Evolutionary conservation across 2,329 filamentous ascomycete species (phyloP).

Genomic region (Aspergillus ochraceoroseus): DNA sequence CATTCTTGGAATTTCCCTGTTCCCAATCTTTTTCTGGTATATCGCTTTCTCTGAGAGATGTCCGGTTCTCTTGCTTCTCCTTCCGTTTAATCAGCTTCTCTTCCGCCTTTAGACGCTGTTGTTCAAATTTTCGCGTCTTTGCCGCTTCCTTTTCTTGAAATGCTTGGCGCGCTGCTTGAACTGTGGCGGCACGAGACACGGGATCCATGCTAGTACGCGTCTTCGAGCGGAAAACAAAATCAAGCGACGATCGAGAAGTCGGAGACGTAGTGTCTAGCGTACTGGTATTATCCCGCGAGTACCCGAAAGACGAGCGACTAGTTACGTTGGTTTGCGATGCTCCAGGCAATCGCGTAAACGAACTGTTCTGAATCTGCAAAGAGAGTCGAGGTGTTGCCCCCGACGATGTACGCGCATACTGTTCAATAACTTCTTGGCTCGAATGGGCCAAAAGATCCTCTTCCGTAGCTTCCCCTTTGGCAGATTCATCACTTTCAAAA

Average conservation of each 20-base stretch:
- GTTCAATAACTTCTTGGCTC: conserved; percentile 25
- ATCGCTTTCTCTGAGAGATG: conserved; percentile 22
- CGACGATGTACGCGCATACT: conserved; percentile 33
- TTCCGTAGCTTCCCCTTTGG: conserved; percentile 45
- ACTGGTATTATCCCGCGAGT: conserved; percentile 49
- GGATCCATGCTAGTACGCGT: conserved; percentile 50
- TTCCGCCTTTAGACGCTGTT: conserved; percentile 49
- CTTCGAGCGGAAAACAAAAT: conserved; percentile 51
- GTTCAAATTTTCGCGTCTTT: conserved; percentile 52
- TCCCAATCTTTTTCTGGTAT: conserved; percentile 10
- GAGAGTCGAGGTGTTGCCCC: conserved; percentile 30
- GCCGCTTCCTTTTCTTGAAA: conserved; percentile 57
- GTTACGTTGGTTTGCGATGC: conserved; percentile 52
- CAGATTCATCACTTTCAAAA: conserved; percentile 43
- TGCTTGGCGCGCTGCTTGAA: conserved; percentile 53
- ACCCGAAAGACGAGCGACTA: conserved; percentile 45
- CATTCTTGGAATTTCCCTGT: conserved; percentile 24
- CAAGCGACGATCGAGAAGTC: conserved; percentile 53
- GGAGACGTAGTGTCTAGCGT: conserved; percentile 50
- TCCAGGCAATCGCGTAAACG: conserved; percentile 47
- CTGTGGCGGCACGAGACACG: conserved; percentile 51
- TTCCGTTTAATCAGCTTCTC: conserved; percentile 43
- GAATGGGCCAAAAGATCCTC: conserved; percentile 32
- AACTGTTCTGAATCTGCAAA: conserved; percentile 38
- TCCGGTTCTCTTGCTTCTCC: conserved; percentile 34